These are phyloP conservation scores for Alternaria rosae DNA, from an alignment of 2,329 filamentous ascomycete species.

Conservation along the genomic window DNA sequence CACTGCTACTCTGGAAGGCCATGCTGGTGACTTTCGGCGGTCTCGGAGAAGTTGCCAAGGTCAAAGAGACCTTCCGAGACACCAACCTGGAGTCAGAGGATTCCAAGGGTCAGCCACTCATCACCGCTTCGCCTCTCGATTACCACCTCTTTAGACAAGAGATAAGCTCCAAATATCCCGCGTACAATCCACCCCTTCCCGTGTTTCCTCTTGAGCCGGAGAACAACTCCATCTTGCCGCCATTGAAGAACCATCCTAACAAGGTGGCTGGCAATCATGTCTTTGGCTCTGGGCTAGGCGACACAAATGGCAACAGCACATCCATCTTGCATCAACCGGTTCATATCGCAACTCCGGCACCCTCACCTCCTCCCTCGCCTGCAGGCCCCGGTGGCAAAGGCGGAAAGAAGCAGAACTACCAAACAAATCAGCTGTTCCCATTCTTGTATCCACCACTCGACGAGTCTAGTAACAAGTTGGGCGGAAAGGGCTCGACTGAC, in stretches of 20 bases:
- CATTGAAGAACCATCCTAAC: slow-evolving; percentile 76
- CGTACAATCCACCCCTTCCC: slow-evolving; percentile 88
- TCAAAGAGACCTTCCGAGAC: slow-evolving; percentile 76
- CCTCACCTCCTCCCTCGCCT: slow-evolving; percentile 93
- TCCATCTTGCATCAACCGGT: slow-evolving; percentile 96
- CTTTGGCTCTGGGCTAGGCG: slow-evolving; percentile 61
- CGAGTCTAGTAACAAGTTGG: slow-evolving; percentile 84
- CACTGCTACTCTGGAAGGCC: slow-evolving; percentile 91
- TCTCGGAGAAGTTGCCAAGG: slow-evolving; percentile 71
- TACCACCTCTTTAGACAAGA: slow-evolving; percentile 97
- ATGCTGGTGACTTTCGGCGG: slow-evolving; percentile 87
- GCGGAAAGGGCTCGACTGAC: slow-evolving; percentile 84
- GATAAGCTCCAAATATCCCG: slow-evolving; percentile 96
- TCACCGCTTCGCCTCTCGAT: slow-evolving; percentile 92
- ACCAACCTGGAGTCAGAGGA: slow-evolving; percentile 60
- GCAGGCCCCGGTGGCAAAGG: slow-evolving; percentile 84
- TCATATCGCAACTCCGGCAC: slow-evolving; percentile 97
- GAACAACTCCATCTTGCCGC: slow-evolving; percentile 88
- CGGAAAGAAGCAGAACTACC: slow-evolving; percentile 98
- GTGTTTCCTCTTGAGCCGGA: slow-evolving; percentile 86
- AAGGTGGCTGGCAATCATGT: slow-evolving; percentile 57
- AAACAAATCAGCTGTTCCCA: slow-evolving; percentile 98
- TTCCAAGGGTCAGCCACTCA: slow-evolving; percentile 73
- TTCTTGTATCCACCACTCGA: slow-evolving; percentile 97
- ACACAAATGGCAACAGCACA: slow-evolving; percentile 53